Conservation (phyloP, 2,329 filamentous ascomycete species). For the Zymoseptoria passerinii region DNA sequence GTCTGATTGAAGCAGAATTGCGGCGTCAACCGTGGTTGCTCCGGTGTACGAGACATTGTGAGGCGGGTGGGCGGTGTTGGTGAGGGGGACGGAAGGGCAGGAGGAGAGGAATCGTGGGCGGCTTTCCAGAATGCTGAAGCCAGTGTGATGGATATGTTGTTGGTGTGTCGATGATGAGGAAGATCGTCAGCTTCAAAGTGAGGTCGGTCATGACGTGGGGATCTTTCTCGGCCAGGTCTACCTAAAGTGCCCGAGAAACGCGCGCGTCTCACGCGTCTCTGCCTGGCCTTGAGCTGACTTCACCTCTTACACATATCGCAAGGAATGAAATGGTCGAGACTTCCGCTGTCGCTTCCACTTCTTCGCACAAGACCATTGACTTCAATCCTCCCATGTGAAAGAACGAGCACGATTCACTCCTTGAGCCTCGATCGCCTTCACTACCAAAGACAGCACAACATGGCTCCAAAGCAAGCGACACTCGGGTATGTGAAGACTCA, state of each 20-base stretch:
- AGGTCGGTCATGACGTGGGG: background rate
- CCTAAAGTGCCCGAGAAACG: background rate
- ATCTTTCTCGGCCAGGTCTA: background rate
- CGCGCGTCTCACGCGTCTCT: background rate
- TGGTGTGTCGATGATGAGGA: background rate
- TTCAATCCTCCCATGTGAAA: background rate
- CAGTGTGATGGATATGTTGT: constrained; percentile 16
- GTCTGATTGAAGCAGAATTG: constrained; percentile 47
- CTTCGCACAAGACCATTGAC: background rate
- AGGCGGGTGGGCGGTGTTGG: constrained; percentile 4
- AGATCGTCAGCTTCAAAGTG: background rate
- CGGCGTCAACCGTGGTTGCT: constrained; percentile 36
- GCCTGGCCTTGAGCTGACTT: background rate
- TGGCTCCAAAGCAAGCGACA: constrained; percentile 64
- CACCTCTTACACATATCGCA: background rate
- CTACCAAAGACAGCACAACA: constrained; percentile 18
- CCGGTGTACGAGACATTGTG: constrained; percentile 36
- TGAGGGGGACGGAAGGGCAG: constrained; percentile 5
- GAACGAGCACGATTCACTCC: background rate
- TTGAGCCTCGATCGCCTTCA: background rate
- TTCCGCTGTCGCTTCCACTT: background rate
- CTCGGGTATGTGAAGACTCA: constrained; percentile 80
- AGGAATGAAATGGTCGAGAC: background rate
- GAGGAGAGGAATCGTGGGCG: constrained; percentile 6
- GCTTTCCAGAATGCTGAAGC: constrained; percentile 25